A percentile compares a stretch with the other conserved stretches of the same genome.
phyloP scores from a whole-genome alignment of 257 asterid genomes.

The Jasminum sambac region DNA sequence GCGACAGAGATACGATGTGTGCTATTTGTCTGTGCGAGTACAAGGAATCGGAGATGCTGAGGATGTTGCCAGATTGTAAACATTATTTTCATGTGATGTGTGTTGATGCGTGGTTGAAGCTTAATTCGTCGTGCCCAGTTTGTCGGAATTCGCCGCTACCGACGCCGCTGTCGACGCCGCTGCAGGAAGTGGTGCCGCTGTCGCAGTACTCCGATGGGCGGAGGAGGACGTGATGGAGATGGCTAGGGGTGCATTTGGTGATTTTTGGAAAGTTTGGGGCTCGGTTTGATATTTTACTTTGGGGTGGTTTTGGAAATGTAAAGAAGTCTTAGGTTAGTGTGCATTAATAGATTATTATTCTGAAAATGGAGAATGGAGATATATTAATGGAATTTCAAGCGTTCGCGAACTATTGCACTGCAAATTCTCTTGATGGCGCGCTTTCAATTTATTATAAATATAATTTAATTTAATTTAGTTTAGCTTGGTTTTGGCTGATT shows the following conservation, averaged over 20 bases:
- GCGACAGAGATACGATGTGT: conserved; percentile 61
- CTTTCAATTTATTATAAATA: too few relatives aligned
- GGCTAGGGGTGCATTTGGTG: conserved; percentile 9
- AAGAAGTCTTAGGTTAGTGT: conserved; percentile 26
- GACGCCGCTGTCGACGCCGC: conserved; percentile 88
- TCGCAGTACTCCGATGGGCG: conserved; percentile 89
- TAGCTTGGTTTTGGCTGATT: background rate
- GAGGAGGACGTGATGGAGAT: conserved; percentile 43
- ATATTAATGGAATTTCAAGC: background rate
- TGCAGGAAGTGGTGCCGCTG: conserved; percentile 97
- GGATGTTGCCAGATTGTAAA: conserved; percentile 89
- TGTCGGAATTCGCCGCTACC: conserved; percentile 96
- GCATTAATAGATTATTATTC: background rate
- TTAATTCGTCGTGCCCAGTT: conserved; percentile 83
- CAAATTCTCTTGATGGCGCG: background rate
- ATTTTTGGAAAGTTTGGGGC: conserved; percentile 8
- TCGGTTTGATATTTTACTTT: conserved; percentile 9
- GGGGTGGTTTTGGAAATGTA: conserved; percentile 10
- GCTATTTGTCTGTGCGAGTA: conserved; percentile 88
- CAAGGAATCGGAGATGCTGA: conserved; percentile 75
- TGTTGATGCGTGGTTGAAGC: conserved; percentile 90
- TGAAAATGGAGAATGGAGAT: background rate
- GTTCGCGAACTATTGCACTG: background rate
- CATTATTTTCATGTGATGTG: conserved; percentile 90
- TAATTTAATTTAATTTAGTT: too few relatives aligned